Base-by-base conservation (phyloP, 1,139 yeast species). In the Kluyveromyces marxianus region DNA sequence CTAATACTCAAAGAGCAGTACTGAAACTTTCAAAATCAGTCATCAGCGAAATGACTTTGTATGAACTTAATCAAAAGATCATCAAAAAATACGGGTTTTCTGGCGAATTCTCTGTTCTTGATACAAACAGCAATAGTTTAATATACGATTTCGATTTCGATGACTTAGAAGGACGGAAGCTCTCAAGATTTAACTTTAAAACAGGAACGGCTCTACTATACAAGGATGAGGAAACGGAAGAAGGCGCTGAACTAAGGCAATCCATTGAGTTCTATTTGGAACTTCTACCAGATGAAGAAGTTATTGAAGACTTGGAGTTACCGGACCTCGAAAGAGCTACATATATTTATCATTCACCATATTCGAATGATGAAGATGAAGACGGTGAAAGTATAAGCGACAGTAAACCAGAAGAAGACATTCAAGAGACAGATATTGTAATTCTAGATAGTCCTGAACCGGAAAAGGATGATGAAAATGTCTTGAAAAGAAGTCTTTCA, bases 131-230 rank as follows among this genome's bases (percentile, higher is more conserved):
- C 25, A 78, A 81, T 33, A 76, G 75, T 52, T 71, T 92, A 50
- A 66, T 94, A 7, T 88, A 87, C 58, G 98, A 94, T 65, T 74
- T 74, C 44, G 99, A 94, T 58, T 88, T 87, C 63, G 96, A 88
- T 45, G 97, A 90, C 58, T 83, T 90, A 57, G 57, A 74, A 7
- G 70, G 69, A 0, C 71, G 69, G 38, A 63, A 72, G 0, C 66
- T 92, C 25, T 50, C 54, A 0, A 77, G 77, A 2, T 65, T 92
- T 25, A 84, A 83, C 4, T 68, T 90, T 31, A 58, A 56, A 6
- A 69, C 71, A 40, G 92, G 90, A 4, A 75, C 79, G 25, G 70
- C 81, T 31, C 44, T 92, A 10, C 74, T 85, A 2, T 72, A 92
- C 10, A 80, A 83, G 48, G 98, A 92, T 64, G 96, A 57, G 34